A percentile compares a stretch with the other conserved stretches of the same genome.
Conservation (phyloP, 2,329 filamentous ascomycete genomes). For the Fusarium chaquense region DNA sequence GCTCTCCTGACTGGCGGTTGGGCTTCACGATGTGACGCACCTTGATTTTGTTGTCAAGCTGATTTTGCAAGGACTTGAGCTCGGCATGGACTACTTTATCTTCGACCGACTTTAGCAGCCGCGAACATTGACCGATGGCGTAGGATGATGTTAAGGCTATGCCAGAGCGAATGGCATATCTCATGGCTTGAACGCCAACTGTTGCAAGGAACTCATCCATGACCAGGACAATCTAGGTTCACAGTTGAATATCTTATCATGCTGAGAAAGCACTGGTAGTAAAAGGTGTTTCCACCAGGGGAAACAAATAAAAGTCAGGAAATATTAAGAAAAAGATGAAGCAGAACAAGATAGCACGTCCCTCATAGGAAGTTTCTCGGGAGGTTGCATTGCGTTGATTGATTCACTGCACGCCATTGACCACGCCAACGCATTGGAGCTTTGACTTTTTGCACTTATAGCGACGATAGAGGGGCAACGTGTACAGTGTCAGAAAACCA, state of each 20-base stretch:
- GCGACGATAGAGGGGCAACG: conserved; percentile 30
- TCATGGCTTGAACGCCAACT: conserved; percentile 79
- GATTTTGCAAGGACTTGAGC: conserved; percentile 76
- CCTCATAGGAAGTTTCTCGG: conserved; percentile 11
- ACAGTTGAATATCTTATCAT: conserved; percentile 24
- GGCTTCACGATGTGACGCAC: conserved; percentile 55
- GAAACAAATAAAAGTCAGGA: conserved; percentile 1
- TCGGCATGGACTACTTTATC: conserved; percentile 76
- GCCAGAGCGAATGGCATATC: conserved; percentile 90
- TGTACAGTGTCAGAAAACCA: conserved; percentile 39
- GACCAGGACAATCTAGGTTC: conserved; percentile 24
- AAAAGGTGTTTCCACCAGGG: conserved; percentile 2
- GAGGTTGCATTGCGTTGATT: conserved; percentile 27
- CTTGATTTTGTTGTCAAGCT: conserved; percentile 87
- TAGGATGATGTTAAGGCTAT: conserved; percentile 87
- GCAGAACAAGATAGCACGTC: conserved; percentile 20
- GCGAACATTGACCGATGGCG: conserved; percentile 84
- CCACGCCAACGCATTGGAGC: conserved; percentile 20
- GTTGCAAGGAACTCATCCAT: conserved; percentile 77
- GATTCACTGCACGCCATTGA: conserved; percentile 36
- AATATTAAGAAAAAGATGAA: background rate
- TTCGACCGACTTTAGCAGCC: conserved; percentile 81
- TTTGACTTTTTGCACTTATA: conserved; percentile 21
- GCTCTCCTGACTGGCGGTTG: background rate
- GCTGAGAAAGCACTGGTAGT: conserved; percentile 6